Evolutionary conservation across 2,329 filamentous ascomycete species (phyloP), one percentile per base, ranked within the genome.

Genomic region (Chaetomium globosum): DNA sequence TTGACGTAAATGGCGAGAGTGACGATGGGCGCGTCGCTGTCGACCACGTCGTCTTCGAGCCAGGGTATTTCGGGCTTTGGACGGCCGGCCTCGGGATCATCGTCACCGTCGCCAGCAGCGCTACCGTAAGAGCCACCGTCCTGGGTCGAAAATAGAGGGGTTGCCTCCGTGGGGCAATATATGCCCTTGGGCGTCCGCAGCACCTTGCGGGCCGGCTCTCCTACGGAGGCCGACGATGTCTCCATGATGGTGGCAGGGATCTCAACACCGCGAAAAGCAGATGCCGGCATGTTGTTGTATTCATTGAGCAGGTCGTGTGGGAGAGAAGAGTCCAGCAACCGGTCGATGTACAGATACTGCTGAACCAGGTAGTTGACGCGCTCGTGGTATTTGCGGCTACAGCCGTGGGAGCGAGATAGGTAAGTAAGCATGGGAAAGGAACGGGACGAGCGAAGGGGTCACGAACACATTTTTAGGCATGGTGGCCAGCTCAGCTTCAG

Each of bases 291-390:
- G 68, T 89, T 81, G 69, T 88, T 88, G 77, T 97, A 97, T 77
- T 97, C 93, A 74, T 96, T 93, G 65, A 98, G 87, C 53, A 98
- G 82, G 72, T 94, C 89, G 74, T 96, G 93, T 1, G 93, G 93
- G n/a, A 97, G 85, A 33, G 92, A 93, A 9, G 92, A 97, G 78
- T 97, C 93, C 67, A 98, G 84, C 64, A 98, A 82, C 60, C 89
- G 87, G 78, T 97, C 94, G 72, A 97, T 97, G 76, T 96, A 97
- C 68, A 96, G 83, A 76, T 97, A 98, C 75, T 96, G 90, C 76
- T 95, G 91, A 65, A 98, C 87, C 52, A 97, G 82, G 71, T 89
- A 88, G 78, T 98, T 98, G 74, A 89, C 94, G 52, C 91, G 87
- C 80, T 96, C 89, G 74, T 98, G 96, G 79, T 97, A 97, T 73